These are phyloP conservation scores for Chalciporus sphaerocephalus DNA, from an alignment of 768 basidiomycete genomes.

Conservation along the genomic window DNA sequence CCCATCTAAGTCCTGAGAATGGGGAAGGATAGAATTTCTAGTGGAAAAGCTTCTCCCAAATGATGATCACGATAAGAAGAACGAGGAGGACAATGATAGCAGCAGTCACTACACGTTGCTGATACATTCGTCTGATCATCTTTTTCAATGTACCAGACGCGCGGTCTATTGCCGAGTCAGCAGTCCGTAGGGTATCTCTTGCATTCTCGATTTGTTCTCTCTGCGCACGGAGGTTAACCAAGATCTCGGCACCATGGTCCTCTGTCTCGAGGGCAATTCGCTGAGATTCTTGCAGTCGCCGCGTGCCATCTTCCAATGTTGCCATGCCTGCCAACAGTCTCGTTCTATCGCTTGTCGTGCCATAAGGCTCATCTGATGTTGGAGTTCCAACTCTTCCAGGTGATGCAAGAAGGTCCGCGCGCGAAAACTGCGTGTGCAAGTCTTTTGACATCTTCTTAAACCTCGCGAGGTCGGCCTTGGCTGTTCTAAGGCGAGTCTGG, in stretches of 20 bases:
- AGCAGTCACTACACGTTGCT: constrained; percentile 84
- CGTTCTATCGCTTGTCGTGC: constrained; percentile 63
- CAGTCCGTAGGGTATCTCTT: constrained; percentile 78
- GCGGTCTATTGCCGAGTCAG: constrained; percentile 85
- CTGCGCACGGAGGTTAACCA: constrained; percentile 79
- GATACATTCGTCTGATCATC: constrained; percentile 98
- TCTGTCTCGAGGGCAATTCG: constrained; percentile 94
- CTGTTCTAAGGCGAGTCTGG: constrained; percentile 64
- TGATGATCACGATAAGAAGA: constrained; percentile 73
- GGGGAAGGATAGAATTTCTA: constrained; percentile 15
- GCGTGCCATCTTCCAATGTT: constrained; percentile 77
- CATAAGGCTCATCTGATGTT: constrained; percentile 79
- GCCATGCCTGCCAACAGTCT: constrained; percentile 76
- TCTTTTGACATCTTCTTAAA: constrained; percentile 83
- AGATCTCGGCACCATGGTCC: constrained; percentile 89
- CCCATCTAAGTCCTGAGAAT: not conserved
- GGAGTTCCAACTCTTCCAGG: constrained; percentile 32
- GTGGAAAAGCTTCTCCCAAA: constrained; percentile 71
- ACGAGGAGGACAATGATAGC: constrained; percentile 84
- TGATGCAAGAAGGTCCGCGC: constrained; percentile 72
- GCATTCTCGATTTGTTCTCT: constrained; percentile 94
- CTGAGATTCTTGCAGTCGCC: constrained; percentile 85
- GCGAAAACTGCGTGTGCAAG: constrained; percentile 60
- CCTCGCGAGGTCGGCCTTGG: constrained; percentile 69
- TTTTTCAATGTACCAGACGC: constrained; percentile 89